Conservation (phyloP, 495 filamentous ascomycete genomes). For the Antarctomyces pellizariae region DNA sequence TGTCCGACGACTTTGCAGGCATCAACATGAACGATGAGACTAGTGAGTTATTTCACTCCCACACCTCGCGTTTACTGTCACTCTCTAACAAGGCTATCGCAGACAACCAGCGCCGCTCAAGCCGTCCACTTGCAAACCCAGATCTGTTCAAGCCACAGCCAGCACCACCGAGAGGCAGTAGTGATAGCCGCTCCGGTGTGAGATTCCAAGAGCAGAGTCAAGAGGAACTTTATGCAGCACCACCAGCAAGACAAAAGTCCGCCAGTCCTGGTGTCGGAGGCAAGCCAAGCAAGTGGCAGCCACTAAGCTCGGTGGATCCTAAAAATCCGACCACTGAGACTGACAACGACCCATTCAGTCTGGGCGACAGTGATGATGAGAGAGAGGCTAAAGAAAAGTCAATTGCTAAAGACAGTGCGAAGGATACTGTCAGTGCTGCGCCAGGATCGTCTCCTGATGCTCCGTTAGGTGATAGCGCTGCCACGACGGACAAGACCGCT, state of each 20-base stretch:
- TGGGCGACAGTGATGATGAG: constrained; percentile 91
- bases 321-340: constrained; percentile 66
- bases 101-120: constrained; percentile 28
- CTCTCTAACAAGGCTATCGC: constrained; percentile 3
- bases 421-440: constrained; percentile 15
- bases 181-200: constrained; percentile 33
- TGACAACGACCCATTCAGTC: constrained; percentile 87
- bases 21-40: constrained; percentile 59
- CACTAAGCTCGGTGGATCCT: constrained; percentile 67
- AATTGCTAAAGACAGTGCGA: constrained; percentile 39
- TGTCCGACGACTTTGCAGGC: constrained; percentile 77
- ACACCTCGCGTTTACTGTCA: too few relatives aligned
- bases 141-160: constrained; percentile 57
- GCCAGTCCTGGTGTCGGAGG: constrained; percentile 14
- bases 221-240: constrained; percentile 35
- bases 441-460: constrained; percentile 14
- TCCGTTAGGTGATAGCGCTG: constrained; percentile 15
- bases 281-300: constrained; percentile 91
- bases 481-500: constrained; percentile 20
- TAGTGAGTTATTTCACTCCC: constrained; percentile 39
- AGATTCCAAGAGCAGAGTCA: constrained; percentile 33
- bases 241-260: constrained; percentile 12
- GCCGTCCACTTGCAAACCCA: constrained; percentile 51
- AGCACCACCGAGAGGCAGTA: constrained; percentile 27
- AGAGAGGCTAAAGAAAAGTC: constrained; percentile 55